phyloP scores from a whole-genome alignment of 129 eudicot genomes.

The Cynara cardunculus region DNA sequence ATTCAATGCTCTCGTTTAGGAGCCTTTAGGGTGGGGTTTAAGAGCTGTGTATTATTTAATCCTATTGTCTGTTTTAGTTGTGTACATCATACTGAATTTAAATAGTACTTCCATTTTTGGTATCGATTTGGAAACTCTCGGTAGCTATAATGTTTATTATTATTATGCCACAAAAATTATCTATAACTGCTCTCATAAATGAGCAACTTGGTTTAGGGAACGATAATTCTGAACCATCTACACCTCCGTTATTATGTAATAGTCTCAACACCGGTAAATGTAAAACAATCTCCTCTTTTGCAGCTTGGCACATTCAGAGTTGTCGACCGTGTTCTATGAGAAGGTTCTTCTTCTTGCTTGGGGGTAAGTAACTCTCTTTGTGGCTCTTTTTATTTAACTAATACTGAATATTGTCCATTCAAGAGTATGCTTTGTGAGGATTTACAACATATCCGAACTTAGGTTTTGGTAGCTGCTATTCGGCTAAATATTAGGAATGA shows the following conservation, averaged over 20 bases:
- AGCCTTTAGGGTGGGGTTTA: neutral
- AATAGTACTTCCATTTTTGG: neutral
- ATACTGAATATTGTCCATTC: neutral
- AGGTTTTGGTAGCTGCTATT: neutral
- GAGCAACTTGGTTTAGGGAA: neutral
- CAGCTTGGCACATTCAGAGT: constrained; percentile 95
- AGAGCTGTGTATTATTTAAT: too few species aligned
- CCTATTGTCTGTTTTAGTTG: neutral
- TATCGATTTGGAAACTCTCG: neutral
- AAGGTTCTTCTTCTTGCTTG: constrained; percentile 91
- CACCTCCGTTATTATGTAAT: neutral
- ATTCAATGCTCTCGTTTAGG: neutral
- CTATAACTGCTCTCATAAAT: neutral
- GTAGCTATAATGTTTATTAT: neutral
- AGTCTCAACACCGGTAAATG: neutral
- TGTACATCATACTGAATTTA: neutral
- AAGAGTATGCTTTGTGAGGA: neutral
- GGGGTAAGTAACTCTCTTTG: constrained; percentile 59
- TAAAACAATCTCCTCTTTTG: neutral
- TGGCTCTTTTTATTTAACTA: neutral
- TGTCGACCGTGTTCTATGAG: constrained; percentile 81
- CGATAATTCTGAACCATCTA: neutral
- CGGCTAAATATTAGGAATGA: neutral
- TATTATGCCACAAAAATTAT: neutral
- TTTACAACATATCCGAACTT: neutral